Base-by-base conservation (phyloP, 202 grass and related monocot genomes). In the Digitaria exilis region DNA sequence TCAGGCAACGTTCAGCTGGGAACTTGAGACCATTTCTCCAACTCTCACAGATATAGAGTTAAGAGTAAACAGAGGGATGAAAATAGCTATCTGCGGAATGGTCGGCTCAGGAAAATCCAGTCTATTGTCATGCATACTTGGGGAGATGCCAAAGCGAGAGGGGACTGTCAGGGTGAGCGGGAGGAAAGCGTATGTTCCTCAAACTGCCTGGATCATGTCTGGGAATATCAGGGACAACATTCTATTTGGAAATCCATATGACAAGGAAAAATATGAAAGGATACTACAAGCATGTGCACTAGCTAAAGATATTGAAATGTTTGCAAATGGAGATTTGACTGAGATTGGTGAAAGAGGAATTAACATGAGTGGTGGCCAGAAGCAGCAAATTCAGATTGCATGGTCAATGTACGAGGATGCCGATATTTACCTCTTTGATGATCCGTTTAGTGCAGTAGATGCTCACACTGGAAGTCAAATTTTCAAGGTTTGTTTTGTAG, bases 281-380 rank as follows among this genome's bases (percentile, higher is more conserved):
- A 87, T 80, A 73, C 93, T 98, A 91, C 76, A 95, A 79, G 84
- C 92, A 61, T 98, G 95, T 45, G 77, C 90, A 8, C 42, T 98
- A 32, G 88, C 70, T 54, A 98, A 95, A 85, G 92, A 98, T 78
- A 73, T 98, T 43, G 95, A 98, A 34, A 71, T 98, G 62, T 95
- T 98, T 87, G 87, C 95, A 44, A 95, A 93, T 88, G 90, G 92
- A 54, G 95, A 98, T 68, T 82, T 95, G 45, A 98, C 95, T 80
- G 95, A 98, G 87, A 98, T 98, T 78, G 95, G 95, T 75, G 95
- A 98, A 87, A 98, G 95, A 86, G 95, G 95, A 63, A 98, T 98
- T 90, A 98, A 98, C 50, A 91, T 98, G 95, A 98, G 95, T 13
- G 95, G 95, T 80, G 92, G 95, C 30, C 95, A 98, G 76, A 98